phyloP scores from a whole-genome alignment of 2,329 filamentous ascomycete genomes.

The Neofusicoccum laricinum region DNA sequence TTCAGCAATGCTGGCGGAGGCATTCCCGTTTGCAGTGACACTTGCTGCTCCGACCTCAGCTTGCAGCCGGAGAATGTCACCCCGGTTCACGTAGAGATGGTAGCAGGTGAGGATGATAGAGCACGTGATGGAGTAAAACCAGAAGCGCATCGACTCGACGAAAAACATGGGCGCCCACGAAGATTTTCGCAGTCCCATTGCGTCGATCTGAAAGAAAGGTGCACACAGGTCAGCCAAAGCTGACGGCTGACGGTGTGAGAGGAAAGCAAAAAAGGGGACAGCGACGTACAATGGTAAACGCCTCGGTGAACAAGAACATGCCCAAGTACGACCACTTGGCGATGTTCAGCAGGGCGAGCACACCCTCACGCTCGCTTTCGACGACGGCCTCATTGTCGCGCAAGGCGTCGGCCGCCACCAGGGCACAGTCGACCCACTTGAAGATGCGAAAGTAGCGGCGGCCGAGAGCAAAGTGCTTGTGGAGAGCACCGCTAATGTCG shows the following conservation, averaged over 20 bases:
- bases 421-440: slow-evolving; percentile 15
- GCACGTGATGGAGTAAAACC: slow-evolving; percentile 16
- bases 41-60: neutral
- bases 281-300: slow-evolving; percentile 11
- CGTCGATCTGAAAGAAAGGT: slow-evolving; percentile 5
- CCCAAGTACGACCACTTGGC: slow-evolving; percentile 13
- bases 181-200: slow-evolving; percentile 8
- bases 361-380: slow-evolving; percentile 5
- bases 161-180: slow-evolving; percentile 12
- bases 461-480: slow-evolving; percentile 14
- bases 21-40: neutral
- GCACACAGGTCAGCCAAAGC: neutral
- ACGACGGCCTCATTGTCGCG: neutral
- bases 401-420: slow-evolving; percentile 1
- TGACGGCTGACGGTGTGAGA: neutral
- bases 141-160: slow-evolving; percentile 15
- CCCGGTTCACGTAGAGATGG: slow-evolving; percentile 2
- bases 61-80: neutral
- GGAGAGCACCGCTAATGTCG: slow-evolving; percentile 2
- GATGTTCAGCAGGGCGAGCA: slow-evolving; percentile 1
- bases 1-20: neutral
- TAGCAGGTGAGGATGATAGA: slow-evolving; percentile 5
- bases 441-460: slow-evolving; percentile 16
- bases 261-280: neutral
- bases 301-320: slow-evolving; percentile 14